A percentile compares a stretch with the other conserved stretches of the same genome.
Conservation (phyloP, 176 grass and related monocot genomes). For the Musa schizocarpa region DNA sequence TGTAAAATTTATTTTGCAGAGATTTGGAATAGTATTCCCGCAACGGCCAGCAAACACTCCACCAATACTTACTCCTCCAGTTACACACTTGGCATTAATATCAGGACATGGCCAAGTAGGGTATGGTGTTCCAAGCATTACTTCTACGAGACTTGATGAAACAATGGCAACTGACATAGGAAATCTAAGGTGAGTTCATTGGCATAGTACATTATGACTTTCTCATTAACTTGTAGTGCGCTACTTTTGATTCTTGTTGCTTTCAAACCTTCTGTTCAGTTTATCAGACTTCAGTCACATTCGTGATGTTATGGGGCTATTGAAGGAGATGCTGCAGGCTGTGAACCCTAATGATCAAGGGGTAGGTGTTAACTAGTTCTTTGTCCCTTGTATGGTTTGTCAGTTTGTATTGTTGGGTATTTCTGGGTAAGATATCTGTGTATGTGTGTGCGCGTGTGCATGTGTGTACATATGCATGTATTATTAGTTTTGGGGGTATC, state of each 20-base stretch:
- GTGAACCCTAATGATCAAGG: conserved; percentile 49
- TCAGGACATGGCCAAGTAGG: background rate
- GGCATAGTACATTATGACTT: background rate
- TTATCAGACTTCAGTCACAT: conserved; percentile 68
- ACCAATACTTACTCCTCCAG: conserved; percentile 66
- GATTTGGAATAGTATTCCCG: conserved; percentile 71
- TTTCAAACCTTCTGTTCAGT: conserved; percentile 28
- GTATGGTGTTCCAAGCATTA: conserved; percentile 44
- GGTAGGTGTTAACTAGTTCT: conserved; percentile 24
- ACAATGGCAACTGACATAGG: conserved; percentile 38
- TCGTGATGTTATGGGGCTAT: conserved; percentile 54
- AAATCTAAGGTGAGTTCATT: conserved; percentile 46
- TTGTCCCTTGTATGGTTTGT: background rate
- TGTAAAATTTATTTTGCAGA: conserved; percentile 31
- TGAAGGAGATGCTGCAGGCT: conserved; percentile 81
- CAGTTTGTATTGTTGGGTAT: no score
- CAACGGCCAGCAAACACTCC: conserved; percentile 49
- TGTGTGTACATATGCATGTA: no score
- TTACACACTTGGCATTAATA: conserved; percentile 28
- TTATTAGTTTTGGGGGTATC: no score
- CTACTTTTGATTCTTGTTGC: background rate
- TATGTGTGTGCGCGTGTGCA: no score
- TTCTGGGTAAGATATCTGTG: no score
- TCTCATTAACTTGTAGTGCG: background rate
- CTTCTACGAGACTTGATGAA: conserved; percentile 33